These are phyloP conservation scores for Ochetophila trinervis DNA, from an alignment of 306 rosid genomes.

Conservation along the genomic window DNA sequence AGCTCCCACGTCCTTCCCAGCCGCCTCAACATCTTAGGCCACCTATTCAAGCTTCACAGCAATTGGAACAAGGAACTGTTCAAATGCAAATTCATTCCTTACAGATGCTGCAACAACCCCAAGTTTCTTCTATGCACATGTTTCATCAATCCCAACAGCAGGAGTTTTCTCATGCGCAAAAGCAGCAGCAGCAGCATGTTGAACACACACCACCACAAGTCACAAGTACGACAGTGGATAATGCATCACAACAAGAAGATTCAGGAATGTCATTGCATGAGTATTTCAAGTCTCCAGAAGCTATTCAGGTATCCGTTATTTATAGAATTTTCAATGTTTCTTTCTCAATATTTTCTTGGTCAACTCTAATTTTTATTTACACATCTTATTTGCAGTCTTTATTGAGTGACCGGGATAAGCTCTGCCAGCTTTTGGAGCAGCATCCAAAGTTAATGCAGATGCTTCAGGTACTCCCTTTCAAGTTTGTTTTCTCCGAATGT, in stretches of 20 bases:
- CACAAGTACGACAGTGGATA: constrained; percentile 37
- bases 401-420: constrained; percentile 83
- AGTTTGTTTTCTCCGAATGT: too few relatives aligned
- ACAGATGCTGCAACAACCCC: constrained; percentile 79
- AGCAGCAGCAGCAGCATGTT: constrained; percentile 45
- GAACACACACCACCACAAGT: constrained; percentile 54
- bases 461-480: constrained; percentile 71
- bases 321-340: neutral
- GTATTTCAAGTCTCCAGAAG: constrained; percentile 91
- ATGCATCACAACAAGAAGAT: constrained; percentile 54
- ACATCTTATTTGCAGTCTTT: constrained; percentile 67
- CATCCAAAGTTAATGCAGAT: constrained; percentile 97
- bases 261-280: constrained; percentile 80
- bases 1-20: constrained; percentile 89
- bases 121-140: constrained; percentile 58
- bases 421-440: constrained; percentile 98
- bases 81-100: constrained; percentile 53
- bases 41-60: constrained; percentile 68
- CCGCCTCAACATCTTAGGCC: constrained; percentile 97
- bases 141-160: constrained; percentile 66
- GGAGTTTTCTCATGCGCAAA: constrained; percentile 40
- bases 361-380: constrained; percentile 13
- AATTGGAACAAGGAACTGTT: constrained; percentile 59
- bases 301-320: constrained; percentile 72
- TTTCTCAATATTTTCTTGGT: constrained; percentile 9